These are phyloP conservation scores for Tilletia setariae DNA, from an alignment of 1,284 basidiomycete genomes.

Conservation along the genomic window DNA sequence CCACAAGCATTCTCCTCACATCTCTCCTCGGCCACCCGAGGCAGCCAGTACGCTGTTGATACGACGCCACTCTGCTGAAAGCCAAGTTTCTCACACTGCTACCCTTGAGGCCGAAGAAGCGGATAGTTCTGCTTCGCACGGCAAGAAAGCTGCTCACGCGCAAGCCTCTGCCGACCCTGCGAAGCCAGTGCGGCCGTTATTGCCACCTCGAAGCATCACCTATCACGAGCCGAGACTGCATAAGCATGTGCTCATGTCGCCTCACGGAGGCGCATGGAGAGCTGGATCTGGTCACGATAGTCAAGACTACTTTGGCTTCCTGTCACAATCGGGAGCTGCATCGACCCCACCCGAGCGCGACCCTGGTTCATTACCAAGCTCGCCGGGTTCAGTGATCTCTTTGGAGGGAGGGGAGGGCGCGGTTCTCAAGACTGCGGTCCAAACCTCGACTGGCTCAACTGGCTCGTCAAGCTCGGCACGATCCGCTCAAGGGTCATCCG, in stretches of 20 bases:
- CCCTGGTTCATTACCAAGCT: constrained; percentile 43
- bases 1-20: constrained; percentile 26
- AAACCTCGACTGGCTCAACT: not conserved
- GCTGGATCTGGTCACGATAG: constrained; percentile 20
- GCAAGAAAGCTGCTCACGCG: not conserved
- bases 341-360: not conserved
- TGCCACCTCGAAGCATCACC: constrained; percentile 47
- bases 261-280: constrained; percentile 18
- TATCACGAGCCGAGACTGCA: constrained; percentile 48
- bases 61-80: constrained; percentile 46
- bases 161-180: not conserved
- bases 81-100: constrained; percentile 4
- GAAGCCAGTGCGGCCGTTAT: constrained; percentile 29
- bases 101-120: not conserved
- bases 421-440: constrained; percentile 57
- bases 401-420: constrained; percentile 59
- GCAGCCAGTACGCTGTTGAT: constrained; percentile 29
- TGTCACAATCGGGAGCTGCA: not conserved
- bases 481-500: not conserved
- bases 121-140: too few relatives aligned
- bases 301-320: constrained; percentile 23
- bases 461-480: constrained; percentile 71
- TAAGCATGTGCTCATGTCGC: constrained; percentile 44
- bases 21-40: constrained; percentile 42
- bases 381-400: constrained; percentile 55